Evolutionary conservation across 441 rosid species (phyloP), one percentile per base, ranked within the genome.

Genomic region (Brassica hybrid): DNA sequence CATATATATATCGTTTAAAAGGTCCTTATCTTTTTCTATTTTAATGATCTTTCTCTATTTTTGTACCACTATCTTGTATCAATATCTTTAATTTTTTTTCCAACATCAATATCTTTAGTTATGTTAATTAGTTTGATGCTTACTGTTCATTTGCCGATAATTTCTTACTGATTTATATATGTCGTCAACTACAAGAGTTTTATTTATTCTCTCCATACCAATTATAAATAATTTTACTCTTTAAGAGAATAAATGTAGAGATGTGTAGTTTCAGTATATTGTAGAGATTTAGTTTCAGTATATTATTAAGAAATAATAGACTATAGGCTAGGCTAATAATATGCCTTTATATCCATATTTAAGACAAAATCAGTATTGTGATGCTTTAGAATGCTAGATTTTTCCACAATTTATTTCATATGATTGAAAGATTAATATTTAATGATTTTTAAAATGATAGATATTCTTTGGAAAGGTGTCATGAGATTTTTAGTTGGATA

Each of bases 381-480:
- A 34, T 70, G 27, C 71, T 70, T 76, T 71, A 64, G 54, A 57
- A 45, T 41, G 67, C 12, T 70, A 64, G 38, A 21, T 71, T 72
- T 11, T 65, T 54, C 67, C 76, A 57, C 68, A 23, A 18, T 30
- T 30, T 7, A 7, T 48, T 72, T 27, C 63, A 60, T 59, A 19
- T 30, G 77, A 48, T 60, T 72, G 65, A 14, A 34, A 48, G 34
- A 59, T 78, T 59, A n/a, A 45, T 66, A 43, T 77, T 58, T 77
- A 45, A 3, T 62, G 59, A 61, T 16, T 68, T 67, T 48, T 0
- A 45, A 43, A 61, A 68, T 38, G 54, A n/a, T n/a, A 41, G 58
- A 68, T 67, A 73, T 52, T 67, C 74, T 73, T 67, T 3, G 12
- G 16, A 79, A 79, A 69, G 78, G 70, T 54, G 1, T 63, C 10